Conservation (phyloP, 352 stramenopile genomes). For the Globisporangium spiculum region DNA sequence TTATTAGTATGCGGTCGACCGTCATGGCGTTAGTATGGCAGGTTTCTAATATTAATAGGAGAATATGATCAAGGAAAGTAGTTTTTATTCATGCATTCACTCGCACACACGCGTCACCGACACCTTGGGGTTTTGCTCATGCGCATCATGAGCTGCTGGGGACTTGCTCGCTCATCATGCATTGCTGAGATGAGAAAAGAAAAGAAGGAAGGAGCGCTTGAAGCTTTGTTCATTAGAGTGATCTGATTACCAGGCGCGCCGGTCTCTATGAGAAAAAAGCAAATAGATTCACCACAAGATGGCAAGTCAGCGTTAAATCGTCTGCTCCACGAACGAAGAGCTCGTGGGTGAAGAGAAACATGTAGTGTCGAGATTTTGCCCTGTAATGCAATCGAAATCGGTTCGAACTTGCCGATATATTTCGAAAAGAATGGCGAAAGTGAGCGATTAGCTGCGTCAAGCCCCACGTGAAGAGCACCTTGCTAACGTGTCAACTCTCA, state of each 20-base stretch:
- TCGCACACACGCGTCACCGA: background rate
- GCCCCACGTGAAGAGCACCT: background rate
- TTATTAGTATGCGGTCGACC: conserved; percentile 12
- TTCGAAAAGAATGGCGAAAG: no score
- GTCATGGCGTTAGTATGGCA: conserved; percentile 36
- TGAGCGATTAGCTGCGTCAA: no score
- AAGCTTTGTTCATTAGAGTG: background rate
- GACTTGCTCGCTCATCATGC: background rate
- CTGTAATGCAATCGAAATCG: no score
- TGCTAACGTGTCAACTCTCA: background rate
- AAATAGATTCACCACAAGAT: background rate
- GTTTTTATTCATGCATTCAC: background rate
- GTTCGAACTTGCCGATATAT: no score
- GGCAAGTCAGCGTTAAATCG: background rate
- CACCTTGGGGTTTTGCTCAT: background rate
- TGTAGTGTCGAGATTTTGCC: no score
- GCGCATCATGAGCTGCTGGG: background rate
- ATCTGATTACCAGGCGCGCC: background rate
- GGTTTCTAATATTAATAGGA: conserved; percentile 21
- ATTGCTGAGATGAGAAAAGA: background rate
- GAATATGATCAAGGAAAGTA: background rate
- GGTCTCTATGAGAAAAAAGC: background rate
- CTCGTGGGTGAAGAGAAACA: background rate
- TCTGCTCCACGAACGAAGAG: background rate
- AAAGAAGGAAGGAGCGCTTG: background rate